Base-by-base conservation (phyloP, 805 yeast species). In the Saturnispora sanitii region DNA sequence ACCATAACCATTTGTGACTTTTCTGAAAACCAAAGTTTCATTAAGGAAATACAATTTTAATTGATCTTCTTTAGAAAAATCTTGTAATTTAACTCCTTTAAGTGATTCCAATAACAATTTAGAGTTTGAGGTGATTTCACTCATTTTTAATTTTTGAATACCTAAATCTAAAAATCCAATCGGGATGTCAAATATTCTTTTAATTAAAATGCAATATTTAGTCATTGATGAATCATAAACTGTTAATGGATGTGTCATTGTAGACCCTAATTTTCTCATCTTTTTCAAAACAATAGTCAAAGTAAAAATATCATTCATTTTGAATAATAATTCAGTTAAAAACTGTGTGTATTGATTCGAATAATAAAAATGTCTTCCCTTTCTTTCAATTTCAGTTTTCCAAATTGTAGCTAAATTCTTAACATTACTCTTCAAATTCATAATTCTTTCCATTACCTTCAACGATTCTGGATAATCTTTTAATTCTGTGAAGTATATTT, bases 381-480 rank as follows among this genome's bases (percentile, higher is more conserved):
- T 92, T 17, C 94, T 62, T 57, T 94, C 98, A 50, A 68, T 58
- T 36, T 87, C 95, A 0, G 96, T 94, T 50, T 86, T 86, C 97
- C 98, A 92, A 43, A 92, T 83, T 48, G 76, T 81, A 1, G 88
- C 75, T 29, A 92, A 68, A 9, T 80, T 75, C 53, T 86, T 82
- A 33, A 77, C 75, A 2, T 74, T 69, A 1, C 86, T 67, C 49
- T 78, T 83, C 37, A 85, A 57, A 6, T 82, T 69, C 39, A 88
- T 72, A 15, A 86, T 62, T 0, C 66, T 54, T 1, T 73, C 64
- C 73, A 90, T 74, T 48, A 82, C 85, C 11, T 70, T 70, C 35
- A 68, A 65, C 0, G 96, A 92, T 1, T 62, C 66, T 2, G 61
- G 59, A 6, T 61, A 46, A 42, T 82, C 77, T 2, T 67, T 58